These are phyloP conservation scores for Suhomyces maxii DNA, from an alignment of 1,139 yeast genomes.

Conservation along the genomic window DNA sequence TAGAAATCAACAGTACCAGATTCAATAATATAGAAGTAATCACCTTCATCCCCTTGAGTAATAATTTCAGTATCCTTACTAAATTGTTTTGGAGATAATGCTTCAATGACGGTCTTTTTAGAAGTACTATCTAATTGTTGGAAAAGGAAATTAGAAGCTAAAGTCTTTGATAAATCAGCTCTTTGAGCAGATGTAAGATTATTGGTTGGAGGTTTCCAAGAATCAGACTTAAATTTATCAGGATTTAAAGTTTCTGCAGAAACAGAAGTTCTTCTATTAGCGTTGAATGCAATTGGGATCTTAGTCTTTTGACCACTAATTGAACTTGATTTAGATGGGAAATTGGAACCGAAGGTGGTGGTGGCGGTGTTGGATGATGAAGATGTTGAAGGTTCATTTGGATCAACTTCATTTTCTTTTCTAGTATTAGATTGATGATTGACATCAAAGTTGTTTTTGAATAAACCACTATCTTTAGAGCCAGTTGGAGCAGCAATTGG, in stretches of 20 bases:
- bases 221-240: conserved; percentile 54
- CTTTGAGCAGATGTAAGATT: conserved; percentile 66
- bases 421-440: conserved; percentile 27
- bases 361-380: conserved; percentile 8
- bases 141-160: conserved; percentile 81
- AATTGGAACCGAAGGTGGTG: neutral
- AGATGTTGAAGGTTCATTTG: conserved; percentile 27
- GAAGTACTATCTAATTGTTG: conserved; percentile 73
- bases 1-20: conserved; percentile 78
- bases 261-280: conserved; percentile 83
- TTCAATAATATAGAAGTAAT: conserved; percentile 87
- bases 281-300: conserved; percentile 64
- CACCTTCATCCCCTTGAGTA: conserved; percentile 96
- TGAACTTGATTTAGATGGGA: conserved; percentile 5
- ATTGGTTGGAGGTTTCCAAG: conserved; percentile 74
- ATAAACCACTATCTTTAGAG: conserved; percentile 29
- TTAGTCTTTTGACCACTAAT: conserved; percentile 20
- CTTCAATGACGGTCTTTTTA: conserved; percentile 73
- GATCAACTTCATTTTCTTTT: conserved; percentile 28
- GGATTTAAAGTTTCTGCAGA: conserved; percentile 77
- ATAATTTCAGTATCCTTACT: conserved; percentile 67
- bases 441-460: conserved; percentile 48
- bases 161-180: conserved; percentile 64
- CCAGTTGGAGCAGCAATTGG: conserved; percentile 8
- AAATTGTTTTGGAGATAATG: conserved; percentile 71